Base-by-base conservation (phyloP, 1,284 basidiomycete genomes). In the Cutaneotrichosporon sp. region DNA sequence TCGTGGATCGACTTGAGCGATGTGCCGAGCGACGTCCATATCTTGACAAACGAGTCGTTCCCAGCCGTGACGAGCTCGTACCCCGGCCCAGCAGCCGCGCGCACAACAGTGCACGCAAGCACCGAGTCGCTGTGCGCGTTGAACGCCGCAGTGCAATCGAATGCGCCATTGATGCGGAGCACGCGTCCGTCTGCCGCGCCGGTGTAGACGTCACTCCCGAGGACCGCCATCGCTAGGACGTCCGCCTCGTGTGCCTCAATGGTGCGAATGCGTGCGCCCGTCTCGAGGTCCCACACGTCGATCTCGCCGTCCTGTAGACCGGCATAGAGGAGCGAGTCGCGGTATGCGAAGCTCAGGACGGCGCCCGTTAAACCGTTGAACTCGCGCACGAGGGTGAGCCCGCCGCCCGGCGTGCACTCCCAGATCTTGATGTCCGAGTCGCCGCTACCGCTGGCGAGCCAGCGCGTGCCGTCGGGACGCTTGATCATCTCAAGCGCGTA, bases 231-330 rank as follows among this genome's bases (percentile, higher is more conserved):
- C 0, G 90, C 87, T 57, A 97, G 80, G 20, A 95, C 87, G 72
- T 94, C 91, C 55, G 89, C 90, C 79, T 90, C 88, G 71, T 93
- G 88, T 0, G 91, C 89, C 20, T 92, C 87, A 57, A 98, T 89
- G 0, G 87, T 91, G 46, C 95, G 84, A 14, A 98, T 87, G 38
- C 91, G 81, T 0, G 91, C 90, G 63, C 87, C 87, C 0, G 92
- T 95, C 74, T 95, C 93, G 11, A 97, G 81, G 75, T 98, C 95
- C 82, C 92, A 88, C 7, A 98, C 89, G 67, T 90, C 90, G 69
- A 98, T 91, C 67, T 90, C 88, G 1, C 95, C 95, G 67, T 92
- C 92, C 78, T 99, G 95, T 68, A 93, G 89, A 0, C 93, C 95
- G 0, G 92, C 94, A 70, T 90, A 97, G 18, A 97, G 83, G 0